phyloP scores from a whole-genome alignment of 129 eudicot genomes.

The Lactuca sativa region DNA sequence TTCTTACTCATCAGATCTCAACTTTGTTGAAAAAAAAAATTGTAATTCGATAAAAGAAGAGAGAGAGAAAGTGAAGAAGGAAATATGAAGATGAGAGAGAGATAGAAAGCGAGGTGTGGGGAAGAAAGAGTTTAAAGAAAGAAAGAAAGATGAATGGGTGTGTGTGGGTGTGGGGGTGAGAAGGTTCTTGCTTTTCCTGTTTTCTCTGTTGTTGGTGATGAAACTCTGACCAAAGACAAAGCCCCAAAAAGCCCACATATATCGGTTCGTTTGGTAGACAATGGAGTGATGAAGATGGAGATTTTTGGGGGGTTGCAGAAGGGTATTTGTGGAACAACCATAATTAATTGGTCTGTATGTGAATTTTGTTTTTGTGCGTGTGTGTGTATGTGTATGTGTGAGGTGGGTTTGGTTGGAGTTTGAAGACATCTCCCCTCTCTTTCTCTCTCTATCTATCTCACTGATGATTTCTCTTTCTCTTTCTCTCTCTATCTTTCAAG shows the following conservation, averaged over 20 bases:
- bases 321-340: conserved; percentile 63
- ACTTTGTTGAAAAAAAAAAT: conserved; percentile 22
- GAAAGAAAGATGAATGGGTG: conserved; percentile 26
- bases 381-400: conserved; percentile 30
- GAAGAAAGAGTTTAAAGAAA: conserved; percentile 15
- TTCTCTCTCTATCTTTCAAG: conserved; percentile 38
- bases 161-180: conserved; percentile 31
- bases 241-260: conserved; percentile 80
- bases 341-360: conserved; percentile 37
- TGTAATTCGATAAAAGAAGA: conserved; percentile 9
- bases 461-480: conserved; percentile 18
- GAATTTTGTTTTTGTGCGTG: conserved; percentile 31
- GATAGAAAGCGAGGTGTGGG: conserved; percentile 26
- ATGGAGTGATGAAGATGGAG: conserved; percentile 86
- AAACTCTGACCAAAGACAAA: conserved; percentile 63
- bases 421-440: conserved; percentile 36
- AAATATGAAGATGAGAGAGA: conserved; percentile 20
- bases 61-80: conserved; percentile 14
- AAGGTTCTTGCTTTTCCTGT: conserved; percentile 63
- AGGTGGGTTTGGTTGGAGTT: conserved; percentile 62
- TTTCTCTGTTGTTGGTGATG: conserved; percentile 54
- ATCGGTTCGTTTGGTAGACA: conserved; percentile 48
- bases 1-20: conserved; percentile 60
- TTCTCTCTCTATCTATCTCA: conserved; percentile 7
- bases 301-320: conserved; percentile 76